Evolutionary conservation across 2,329 filamentous ascomycete species (phyloP), one percentile per base, ranked within the genome.

Genomic region (Apiospora aurea): DNA sequence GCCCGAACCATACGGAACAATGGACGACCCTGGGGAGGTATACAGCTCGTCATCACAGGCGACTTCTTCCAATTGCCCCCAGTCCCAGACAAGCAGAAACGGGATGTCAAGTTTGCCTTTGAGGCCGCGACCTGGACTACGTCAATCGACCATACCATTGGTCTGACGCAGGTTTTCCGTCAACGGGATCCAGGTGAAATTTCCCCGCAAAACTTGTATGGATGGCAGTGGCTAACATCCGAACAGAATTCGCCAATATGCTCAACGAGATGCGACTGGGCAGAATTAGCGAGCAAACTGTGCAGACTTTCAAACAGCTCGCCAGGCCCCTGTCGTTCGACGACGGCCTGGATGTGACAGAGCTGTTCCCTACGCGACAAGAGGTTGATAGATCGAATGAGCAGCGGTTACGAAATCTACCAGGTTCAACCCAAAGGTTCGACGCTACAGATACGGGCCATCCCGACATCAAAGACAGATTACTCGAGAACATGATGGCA

Each of bases 21-120:
- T 77, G 95, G 94, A 13, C 89, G 94, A 13, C 93, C 96, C 0
- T 99, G 97, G 86, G 97, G 96, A 71, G 96, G 96, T 6, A 98
- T 99, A 66, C 96, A 99, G 77, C 87, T 99, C 43, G 90, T 99
- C 71, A 94, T 99, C 73, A 99, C 96, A 0, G 96, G 96, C 3
- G 96, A 99, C 79, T 99, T 99, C 83, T 99, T 99, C 82, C 96
- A 99, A 80, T 84, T 99, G 4, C 96, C 96, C 0, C 96, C 96
- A 0, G 96, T 99, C 0, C 95, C 96, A 1, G 95, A 98, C 47
- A 85, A 85, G 53, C 90, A 91, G 70, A 83, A 84, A 72, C 84
- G 86, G 67, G 87, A 91, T 38, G 90, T 92, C 67, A 97, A 95
- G 79, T 99, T 99, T 81, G 93, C 95, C 0, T 99, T 99, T 79